Base-by-base conservation (phyloP, 2,329 filamentous ascomycete genomes). In the Neonectria magnoliae region DNA sequence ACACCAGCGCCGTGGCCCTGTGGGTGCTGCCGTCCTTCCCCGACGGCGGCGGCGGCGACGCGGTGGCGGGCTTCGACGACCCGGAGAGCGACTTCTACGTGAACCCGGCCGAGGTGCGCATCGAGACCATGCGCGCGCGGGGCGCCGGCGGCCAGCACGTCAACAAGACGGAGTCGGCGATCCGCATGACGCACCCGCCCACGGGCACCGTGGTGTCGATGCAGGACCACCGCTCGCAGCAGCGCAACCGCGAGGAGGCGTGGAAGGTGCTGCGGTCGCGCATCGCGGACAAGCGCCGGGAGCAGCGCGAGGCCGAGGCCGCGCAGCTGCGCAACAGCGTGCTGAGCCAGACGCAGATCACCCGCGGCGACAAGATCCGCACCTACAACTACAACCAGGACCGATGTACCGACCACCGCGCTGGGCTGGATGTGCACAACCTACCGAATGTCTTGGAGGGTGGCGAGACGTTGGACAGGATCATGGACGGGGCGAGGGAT, bases 71-170 rank as follows among this genome's bases (percentile, higher is more conserved):
- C 76, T 86, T 92, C 68, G 90, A 95, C 66, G 91, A 98, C 73
- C 95, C 95, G 0, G 91, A 90, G 60, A 97, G 93, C 78, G 92
- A 98, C 76, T 98, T 97, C 81, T 97, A 94, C 81, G 86, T 99
- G 64, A 89, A 97, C 75, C 89, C 92, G 6, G 86, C 89, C 65
- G 95, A 99, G 64, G 93, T 99, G 25, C 86, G 86, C 56, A 84
- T 88, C 20, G 96, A 99, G 76, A 93, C 94, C 65, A 97, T 98
- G 94, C 88, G 94, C 16, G 94, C 96, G 0, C 85, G 93, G 50
- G 96, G 96, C 64, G 95, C 96, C 0, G 96, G 96, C 33, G 96
- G 96, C 1, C 96, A 99, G 82, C 96, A 99, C 80, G 96, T 99
- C 76, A 99, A 99, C 82, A 98, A 95, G 78, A 99, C 96, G 0